phyloP scores from a whole-genome alignment of 257 asterid species.

The Jasminum sambac region DNA sequence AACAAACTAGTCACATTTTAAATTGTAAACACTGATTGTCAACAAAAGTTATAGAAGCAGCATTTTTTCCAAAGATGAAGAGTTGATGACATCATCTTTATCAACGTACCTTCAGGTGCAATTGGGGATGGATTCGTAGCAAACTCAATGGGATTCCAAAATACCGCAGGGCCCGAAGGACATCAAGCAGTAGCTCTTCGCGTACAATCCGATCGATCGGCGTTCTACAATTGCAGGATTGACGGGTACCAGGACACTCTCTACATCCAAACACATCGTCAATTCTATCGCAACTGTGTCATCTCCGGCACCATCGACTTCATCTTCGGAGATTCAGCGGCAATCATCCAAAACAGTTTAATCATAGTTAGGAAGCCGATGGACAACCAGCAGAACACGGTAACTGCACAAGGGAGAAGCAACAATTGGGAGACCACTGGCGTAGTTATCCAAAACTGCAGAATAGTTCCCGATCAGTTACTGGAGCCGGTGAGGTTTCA shows the following conservation, averaged over 20 bases:
- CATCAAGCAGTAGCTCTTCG: conserved; percentile 57
- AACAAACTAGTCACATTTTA: too few relatives aligned
- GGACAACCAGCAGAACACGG: conserved; percentile 43
- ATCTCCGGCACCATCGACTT: conserved; percentile 50
- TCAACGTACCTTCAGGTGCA: conserved; percentile 24
- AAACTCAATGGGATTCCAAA: conserved; percentile 46
- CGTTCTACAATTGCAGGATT: conserved; percentile 50
- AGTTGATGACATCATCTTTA: not conserved
- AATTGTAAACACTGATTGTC: too few relatives aligned
- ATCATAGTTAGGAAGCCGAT: conserved; percentile 47
- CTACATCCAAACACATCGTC: conserved; percentile 41
- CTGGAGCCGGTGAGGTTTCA: conserved; percentile 29
- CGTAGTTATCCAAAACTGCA: conserved; percentile 40
- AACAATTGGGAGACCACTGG: conserved; percentile 35
- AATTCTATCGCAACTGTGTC: conserved; percentile 48
- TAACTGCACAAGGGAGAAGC: conserved; percentile 45
- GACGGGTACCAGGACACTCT: conserved; percentile 46
- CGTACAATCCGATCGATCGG: conserved; percentile 41
- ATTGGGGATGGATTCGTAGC: conserved; percentile 40
- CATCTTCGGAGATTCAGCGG: conserved; percentile 44
- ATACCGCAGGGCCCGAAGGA: conserved; percentile 51
- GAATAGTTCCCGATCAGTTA: conserved; percentile 36
- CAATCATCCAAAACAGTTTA: conserved; percentile 33
- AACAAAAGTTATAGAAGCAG: too few relatives aligned
- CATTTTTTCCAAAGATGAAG: too few relatives aligned